A percentile compares a stretch with the other conserved stretches of the same genome.
Conservation (phyloP, 805 yeast species). For the Candida verbasci region DNA sequence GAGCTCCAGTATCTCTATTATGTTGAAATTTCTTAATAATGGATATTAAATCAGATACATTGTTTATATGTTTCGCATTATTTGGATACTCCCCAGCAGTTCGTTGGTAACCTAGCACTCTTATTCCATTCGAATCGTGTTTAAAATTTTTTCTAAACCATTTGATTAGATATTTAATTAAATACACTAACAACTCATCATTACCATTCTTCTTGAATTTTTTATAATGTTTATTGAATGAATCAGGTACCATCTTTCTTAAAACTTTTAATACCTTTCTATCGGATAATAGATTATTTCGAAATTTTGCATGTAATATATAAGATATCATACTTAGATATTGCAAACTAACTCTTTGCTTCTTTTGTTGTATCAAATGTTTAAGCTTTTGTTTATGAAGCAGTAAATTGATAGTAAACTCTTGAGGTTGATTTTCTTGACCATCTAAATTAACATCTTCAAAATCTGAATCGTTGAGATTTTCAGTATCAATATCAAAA, state of each 20-base stretch:
- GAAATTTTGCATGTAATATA: constrained; percentile 14
- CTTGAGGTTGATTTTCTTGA: not conserved
- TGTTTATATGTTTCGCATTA: constrained; percentile 11
- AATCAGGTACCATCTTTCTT: constrained; percentile 21
- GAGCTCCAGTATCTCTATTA: constrained; percentile 32
- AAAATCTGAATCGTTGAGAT: constrained; percentile 13
- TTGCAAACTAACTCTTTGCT: constrained; percentile 11
- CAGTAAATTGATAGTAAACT: not conserved
- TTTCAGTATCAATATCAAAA: constrained; percentile 5
- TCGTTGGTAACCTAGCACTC: constrained; percentile 22
- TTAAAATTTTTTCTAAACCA: constrained; percentile 31
- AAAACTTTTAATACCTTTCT: constrained; percentile 16
- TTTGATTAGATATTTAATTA: constrained; percentile 27
- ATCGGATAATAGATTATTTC: constrained; percentile 20
- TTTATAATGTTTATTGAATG: constrained; percentile 15
- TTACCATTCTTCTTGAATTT: constrained; percentile 10
- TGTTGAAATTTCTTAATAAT: constrained; percentile 20
- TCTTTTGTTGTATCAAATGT: constrained; percentile 8
- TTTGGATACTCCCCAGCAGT: constrained; percentile 16
- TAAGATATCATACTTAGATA: constrained; percentile 21
- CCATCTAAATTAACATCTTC: constrained; percentile 13
- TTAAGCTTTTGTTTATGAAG: constrained; percentile 1
- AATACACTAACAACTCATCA: constrained; percentile 21
- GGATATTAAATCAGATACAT: constrained; percentile 9
- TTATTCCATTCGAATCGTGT: constrained; percentile 23